Evolutionary conservation across 768 basidiomycete species (phyloP), one percentile per base, ranked within the genome.

Genomic region (Boletus speciosus): DNA sequence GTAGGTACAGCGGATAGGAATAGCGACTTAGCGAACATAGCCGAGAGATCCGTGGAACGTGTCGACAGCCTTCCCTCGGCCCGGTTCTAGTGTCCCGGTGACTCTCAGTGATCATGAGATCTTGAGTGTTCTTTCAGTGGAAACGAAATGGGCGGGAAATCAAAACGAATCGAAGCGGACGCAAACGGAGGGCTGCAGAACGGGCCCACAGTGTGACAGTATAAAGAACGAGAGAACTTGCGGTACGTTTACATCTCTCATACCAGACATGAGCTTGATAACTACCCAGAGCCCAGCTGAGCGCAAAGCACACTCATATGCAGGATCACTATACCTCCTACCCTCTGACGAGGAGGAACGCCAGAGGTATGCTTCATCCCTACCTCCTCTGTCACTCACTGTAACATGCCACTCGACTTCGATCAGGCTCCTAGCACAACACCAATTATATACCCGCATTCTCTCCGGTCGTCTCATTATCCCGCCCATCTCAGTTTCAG

Each of bases 341-440:
- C 68, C 66, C 19, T 62, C 59, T 5, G 65, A 68, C 5, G 65
- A 68, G 14, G 55, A 63, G 42, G 67, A 69, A 41, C 57, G 63
- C 15, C 42, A 61, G 40, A 68, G 62, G 65, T 66, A 43, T 21
- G 29, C 4, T 14, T 21, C 21, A 1, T 21, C 19, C 29, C 29
- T 29, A 29, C 8, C 29, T 29, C 8, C 29, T 4, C 8, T 29
- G 29, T 29, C 8, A 29, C 29, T 29, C 29, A 2, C 8, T 29
- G 8, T 29, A 29, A 32, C 31, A 9, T n/a, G 0, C 5, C 1
- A 43, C 53, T 62, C 44, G 53, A 15, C 31, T 43, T n/a, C 8
- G 11, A 15, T 4, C 15, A 57, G 57, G 43, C 58, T 61, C 1
- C 19, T 55, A 39, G 29, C 11, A 32, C 66, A 67, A 34, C 57